A percentile compares a stretch with the other conserved stretches of the same genome.
Conservation (phyloP, 257 asterid species). For the Salvia hispanica region DNA sequence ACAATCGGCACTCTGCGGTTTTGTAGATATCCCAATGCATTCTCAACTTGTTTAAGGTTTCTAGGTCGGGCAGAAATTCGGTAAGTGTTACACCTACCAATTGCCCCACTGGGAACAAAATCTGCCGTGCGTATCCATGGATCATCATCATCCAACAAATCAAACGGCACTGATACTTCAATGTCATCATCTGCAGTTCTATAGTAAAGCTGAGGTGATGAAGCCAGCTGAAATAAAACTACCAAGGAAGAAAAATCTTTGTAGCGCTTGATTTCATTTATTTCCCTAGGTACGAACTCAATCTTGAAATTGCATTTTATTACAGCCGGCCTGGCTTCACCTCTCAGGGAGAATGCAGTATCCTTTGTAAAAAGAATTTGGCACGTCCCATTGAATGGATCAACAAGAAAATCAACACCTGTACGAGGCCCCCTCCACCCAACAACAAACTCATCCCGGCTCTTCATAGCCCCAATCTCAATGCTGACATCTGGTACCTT, state of each 20-base stretch:
- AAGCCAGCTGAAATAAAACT: slow-evolving; percentile 63
- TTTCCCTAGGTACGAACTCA: slow-evolving; percentile 69
- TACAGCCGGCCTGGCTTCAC: slow-evolving; percentile 42
- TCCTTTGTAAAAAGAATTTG: slow-evolving; percentile 62
- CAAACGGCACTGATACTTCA: slow-evolving; percentile 67
- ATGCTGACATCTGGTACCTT: slow-evolving; percentile 53
- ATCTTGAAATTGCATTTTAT: slow-evolving; percentile 74
- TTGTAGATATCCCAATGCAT: slow-evolving; percentile 53
- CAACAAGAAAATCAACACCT: slow-evolving; percentile 75
- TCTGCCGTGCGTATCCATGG: slow-evolving; percentile 96
- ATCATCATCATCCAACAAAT: slow-evolving; percentile 88
- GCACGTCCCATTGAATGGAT: slow-evolving; percentile 76
- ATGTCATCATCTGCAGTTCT: slow-evolving; percentile 94
- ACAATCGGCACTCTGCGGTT: slow-evolving; percentile 45
- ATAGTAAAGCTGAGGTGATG: slow-evolving; percentile 70
- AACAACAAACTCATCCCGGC: slow-evolving; percentile 63
- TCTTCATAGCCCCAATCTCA: slow-evolving; percentile 65
- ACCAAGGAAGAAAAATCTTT: slow-evolving; percentile 41
- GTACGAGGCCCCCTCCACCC: slow-evolving; percentile 70
- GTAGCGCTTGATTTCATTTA: slow-evolving; percentile 52
- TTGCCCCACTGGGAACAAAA: slow-evolving; percentile 72
- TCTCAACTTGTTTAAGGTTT: slow-evolving; percentile 41
- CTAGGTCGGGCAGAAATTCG: slow-evolving; percentile 64
- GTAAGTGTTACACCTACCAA: slow-evolving; percentile 79
- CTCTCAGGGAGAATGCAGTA: slow-evolving; percentile 59